Evolutionary conservation across 2,329 filamentous ascomycete genomes (phyloP).

Genomic region (Trichoderma breve): DNA sequence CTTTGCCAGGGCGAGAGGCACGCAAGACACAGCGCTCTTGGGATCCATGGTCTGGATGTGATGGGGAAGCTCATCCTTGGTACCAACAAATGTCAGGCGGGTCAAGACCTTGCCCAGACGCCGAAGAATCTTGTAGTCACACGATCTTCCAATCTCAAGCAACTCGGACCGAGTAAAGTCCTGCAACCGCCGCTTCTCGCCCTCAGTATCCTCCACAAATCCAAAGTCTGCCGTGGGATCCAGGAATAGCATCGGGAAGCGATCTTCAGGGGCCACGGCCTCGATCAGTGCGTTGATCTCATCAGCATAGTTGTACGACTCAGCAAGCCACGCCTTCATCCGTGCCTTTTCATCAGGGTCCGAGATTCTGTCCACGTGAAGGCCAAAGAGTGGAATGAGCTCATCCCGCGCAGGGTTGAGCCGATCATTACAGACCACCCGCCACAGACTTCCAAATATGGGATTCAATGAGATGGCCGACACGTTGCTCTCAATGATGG

Average conservation of each 20-base stretch:
- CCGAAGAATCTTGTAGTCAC: constrained; percentile 46
- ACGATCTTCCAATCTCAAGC: constrained; percentile 52
- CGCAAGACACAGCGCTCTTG: constrained; percentile 37
- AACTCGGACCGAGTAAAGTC: constrained; percentile 46
- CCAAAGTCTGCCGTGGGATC: constrained; percentile 46
- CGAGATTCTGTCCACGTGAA: constrained; percentile 37
- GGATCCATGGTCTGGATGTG: constrained; percentile 37
- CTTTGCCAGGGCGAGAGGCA: constrained; percentile 44
- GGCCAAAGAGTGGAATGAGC: constrained; percentile 43
- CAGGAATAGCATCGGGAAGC: constrained; percentile 49
- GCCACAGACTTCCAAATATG: constrained; percentile 50
- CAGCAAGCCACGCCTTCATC: constrained; percentile 49
- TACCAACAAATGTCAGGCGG: constrained; percentile 43
- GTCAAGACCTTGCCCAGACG: constrained; percentile 48
- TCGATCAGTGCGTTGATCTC: constrained; percentile 42
- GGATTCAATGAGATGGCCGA: constrained; percentile 47
- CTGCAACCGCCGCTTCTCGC: constrained; percentile 28
- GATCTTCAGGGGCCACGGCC: constrained; percentile 36
- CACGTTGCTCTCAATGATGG: constrained; percentile 45
- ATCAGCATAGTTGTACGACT: constrained; percentile 48
- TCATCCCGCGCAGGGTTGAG: constrained; percentile 39
- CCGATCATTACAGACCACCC: constrained; percentile 48
- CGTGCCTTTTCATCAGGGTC: constrained; percentile 34
- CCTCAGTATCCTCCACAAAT: constrained; percentile 19
- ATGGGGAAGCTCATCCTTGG: constrained; percentile 40